Evolutionary conservation across 352 stramenopile species (phyloP).

Genomic region (Aphanomyces invadans): DNA sequence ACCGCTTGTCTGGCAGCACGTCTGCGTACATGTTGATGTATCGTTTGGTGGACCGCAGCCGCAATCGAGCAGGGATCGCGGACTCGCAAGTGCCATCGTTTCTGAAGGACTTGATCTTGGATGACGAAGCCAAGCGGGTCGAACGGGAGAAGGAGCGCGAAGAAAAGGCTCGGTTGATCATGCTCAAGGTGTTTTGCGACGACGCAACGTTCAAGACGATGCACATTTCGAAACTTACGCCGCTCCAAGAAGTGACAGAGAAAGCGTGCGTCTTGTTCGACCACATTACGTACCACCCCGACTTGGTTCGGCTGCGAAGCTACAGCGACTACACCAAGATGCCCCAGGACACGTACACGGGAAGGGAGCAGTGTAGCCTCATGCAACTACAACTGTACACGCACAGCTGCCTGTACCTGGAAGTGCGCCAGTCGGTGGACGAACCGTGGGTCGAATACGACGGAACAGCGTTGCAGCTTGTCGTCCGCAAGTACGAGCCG

Average conservation of each 20-base stretch:
- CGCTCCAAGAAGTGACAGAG: constrained; percentile 43
- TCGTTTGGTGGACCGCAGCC: constrained; percentile 52
- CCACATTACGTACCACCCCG: not conserved
- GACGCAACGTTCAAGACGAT: constrained; percentile 60
- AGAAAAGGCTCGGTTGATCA: constrained; percentile 67
- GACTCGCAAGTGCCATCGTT: constrained; percentile 57
- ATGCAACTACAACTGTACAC: constrained; percentile 52
- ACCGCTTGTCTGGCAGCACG: constrained; percentile 49
- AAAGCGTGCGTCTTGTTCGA: not conserved
- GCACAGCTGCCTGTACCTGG: constrained; percentile 65
- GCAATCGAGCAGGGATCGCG: constrained; percentile 57
- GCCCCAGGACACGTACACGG: constrained; percentile 53
- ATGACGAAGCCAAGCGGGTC: constrained; percentile 54
- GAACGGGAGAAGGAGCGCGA: constrained; percentile 52
- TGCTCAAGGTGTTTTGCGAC: constrained; percentile 76
- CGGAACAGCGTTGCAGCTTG: constrained; percentile 57
- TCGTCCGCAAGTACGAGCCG: constrained; percentile 42
- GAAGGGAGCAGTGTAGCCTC: constrained; percentile 41
- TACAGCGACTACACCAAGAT: constrained; percentile 77
- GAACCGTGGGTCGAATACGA: constrained; percentile 64
- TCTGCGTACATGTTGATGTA: constrained; percentile 91
- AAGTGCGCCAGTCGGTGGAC: constrained; percentile 44
- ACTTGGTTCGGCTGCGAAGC: constrained; percentile 41
- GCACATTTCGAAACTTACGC: constrained; percentile 67
- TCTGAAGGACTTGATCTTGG: constrained; percentile 52